phyloP scores from a whole-genome alignment of 2,329 filamentous ascomycete species.

The Colletotrichum tropicale region DNA sequence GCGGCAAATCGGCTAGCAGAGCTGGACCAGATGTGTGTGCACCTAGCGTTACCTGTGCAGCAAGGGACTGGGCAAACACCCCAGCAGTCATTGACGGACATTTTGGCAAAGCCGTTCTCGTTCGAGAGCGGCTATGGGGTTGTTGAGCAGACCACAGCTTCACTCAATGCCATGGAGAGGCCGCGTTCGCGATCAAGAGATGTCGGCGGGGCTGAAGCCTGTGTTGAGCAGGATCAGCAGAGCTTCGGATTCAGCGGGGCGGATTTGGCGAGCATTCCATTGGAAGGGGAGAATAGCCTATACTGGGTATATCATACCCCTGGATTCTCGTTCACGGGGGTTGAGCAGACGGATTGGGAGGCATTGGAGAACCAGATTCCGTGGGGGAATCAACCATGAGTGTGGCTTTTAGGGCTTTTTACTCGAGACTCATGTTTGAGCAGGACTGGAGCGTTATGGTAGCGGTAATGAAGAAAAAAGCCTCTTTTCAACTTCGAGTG shows the following conservation, averaged over 20 bases:
- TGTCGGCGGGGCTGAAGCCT: too few species aligned
- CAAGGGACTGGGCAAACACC: not conserved
- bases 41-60: not conserved
- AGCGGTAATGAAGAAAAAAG: too few species aligned
- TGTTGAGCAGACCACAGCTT: not conserved
- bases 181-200: not conserved
- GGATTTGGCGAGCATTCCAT: not conserved
- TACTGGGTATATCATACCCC: slow-evolving; percentile 2
- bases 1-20: slow-evolving; percentile 2
- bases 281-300: slow-evolving; percentile 5
- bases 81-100: not conserved
- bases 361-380: not conserved
- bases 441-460: too few species aligned
- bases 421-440: too few species aligned
- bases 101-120: not conserved
- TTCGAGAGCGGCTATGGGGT: not conserved
- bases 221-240: not conserved
- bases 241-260: not conserved
- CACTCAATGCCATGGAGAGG: not conserved
- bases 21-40: slow-evolving; percentile 15
- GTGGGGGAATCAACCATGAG: not conserved
- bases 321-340: not conserved
- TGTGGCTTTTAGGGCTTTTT: too few species aligned
- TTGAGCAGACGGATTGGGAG: slow-evolving; percentile 12
- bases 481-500: too few species aligned